A percentile compares a stretch with the other conserved stretches of the same genome.
phyloP scores from a whole-genome alignment of 345 rosid species.

The Hibiscus tridactylites region DNA sequence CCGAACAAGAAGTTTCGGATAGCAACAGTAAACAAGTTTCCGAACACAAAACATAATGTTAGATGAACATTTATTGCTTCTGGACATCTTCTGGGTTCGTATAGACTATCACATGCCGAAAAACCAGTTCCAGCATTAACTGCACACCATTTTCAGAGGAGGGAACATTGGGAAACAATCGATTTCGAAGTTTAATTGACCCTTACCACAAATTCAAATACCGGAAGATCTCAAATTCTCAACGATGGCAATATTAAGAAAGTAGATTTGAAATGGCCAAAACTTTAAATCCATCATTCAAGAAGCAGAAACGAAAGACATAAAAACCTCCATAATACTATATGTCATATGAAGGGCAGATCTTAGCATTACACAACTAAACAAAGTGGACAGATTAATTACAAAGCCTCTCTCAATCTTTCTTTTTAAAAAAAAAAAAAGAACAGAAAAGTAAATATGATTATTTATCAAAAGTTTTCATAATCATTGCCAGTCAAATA shows the following conservation, averaged over 20 bases:
- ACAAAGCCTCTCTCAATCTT: neutral
- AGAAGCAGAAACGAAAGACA: neutral
- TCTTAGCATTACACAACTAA: slow-evolving; percentile 3
- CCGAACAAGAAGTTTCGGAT: neutral
- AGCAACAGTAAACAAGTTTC: neutral
- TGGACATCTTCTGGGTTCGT: neutral
- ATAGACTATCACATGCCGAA: neutral
- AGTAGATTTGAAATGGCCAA: neutral
- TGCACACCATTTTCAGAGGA: neutral
- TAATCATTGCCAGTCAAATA: neutral
- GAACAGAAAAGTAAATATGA: neutral
- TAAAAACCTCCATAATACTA: neutral
- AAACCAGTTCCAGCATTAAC: neutral
- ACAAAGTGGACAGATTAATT: slow-evolving; percentile 1
- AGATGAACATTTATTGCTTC: neutral
- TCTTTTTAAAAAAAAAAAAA: neutral
- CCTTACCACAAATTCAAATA: neutral
- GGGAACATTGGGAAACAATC: too few relatives aligned
- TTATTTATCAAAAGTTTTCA: slow-evolving; percentile 3
- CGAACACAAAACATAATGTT: neutral
- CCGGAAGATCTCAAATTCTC: neutral
- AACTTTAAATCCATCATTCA: neutral
- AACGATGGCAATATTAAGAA: neutral
- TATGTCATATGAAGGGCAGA: neutral
- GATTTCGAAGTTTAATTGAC: neutral